Conservation (phyloP, 805 yeast species). For the Kluyveromyces lactis region DNA sequence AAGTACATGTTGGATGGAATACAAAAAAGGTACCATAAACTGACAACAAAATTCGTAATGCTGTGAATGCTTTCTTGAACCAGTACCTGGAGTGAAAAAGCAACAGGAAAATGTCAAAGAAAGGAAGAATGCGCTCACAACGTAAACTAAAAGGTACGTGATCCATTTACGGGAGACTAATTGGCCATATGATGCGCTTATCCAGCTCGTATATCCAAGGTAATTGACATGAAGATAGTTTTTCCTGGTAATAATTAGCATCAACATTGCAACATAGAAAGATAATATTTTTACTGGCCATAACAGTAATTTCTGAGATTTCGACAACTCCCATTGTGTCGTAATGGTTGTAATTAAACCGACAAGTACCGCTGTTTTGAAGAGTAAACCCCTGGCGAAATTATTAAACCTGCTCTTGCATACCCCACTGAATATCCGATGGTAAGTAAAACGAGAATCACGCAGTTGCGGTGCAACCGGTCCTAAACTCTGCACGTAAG, state of each 20-base stretch:
- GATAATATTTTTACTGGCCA: slow-evolving; percentile 24
- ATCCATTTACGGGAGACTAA: slow-evolving; percentile 28
- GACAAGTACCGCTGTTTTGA: slow-evolving; percentile 23
- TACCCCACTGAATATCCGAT: slow-evolving; percentile 33
- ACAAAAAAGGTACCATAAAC: slow-evolving; percentile 34
- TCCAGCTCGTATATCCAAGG: slow-evolving; percentile 20
- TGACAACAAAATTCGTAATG: slow-evolving; percentile 26
- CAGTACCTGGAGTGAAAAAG: neutral
- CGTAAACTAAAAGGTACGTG: slow-evolving; percentile 14
- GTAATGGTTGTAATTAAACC: slow-evolving; percentile 18
- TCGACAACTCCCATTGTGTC: slow-evolving; percentile 14
- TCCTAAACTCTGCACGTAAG: neutral
- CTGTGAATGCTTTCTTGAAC: neutral
- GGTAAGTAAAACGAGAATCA: slow-evolving; percentile 27
- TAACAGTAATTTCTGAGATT: slow-evolving; percentile 18
- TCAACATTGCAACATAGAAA: slow-evolving; percentile 24
- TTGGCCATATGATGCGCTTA: slow-evolving; percentile 18
- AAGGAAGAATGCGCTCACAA: slow-evolving; percentile 18
- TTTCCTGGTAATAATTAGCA: slow-evolving; percentile 33
- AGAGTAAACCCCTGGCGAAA: slow-evolving; percentile 29
- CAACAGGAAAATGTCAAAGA: slow-evolving; percentile 18
- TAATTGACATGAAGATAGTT: slow-evolving; percentile 33
- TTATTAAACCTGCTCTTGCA: slow-evolving; percentile 35
- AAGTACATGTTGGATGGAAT: slow-evolving; percentile 42
- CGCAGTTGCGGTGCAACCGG: slow-evolving; percentile 8